Conservation (phyloP, 805 yeast genomes). For the Lachancea waltii region DNA sequence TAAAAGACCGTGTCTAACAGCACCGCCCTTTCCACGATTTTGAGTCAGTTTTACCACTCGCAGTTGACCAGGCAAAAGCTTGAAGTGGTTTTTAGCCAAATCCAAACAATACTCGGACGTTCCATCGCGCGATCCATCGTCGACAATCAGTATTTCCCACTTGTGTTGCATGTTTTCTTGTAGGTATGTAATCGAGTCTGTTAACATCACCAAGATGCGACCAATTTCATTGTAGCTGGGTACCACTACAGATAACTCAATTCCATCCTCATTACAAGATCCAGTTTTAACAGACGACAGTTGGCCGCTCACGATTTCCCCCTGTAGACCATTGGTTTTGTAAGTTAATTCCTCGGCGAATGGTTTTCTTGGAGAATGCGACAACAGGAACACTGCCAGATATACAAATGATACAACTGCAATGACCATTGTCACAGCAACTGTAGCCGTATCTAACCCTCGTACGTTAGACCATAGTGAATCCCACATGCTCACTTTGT, state of each 20-base stretch:
- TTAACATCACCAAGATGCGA: slow-evolving; percentile 65
- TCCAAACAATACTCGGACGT: slow-evolving; percentile 66
- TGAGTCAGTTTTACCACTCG: slow-evolving; percentile 62
- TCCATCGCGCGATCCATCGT: slow-evolving; percentile 85
- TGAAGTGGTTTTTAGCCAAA: slow-evolving; percentile 42
- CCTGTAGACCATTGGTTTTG: slow-evolving; percentile 40
- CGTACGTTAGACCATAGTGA: slow-evolving; percentile 6
- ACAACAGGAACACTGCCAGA: slow-evolving; percentile 39
- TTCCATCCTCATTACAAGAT: slow-evolving; percentile 26
- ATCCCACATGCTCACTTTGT: slow-evolving; percentile 1
- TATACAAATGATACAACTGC: slow-evolving; percentile 31
- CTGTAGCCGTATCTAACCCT: slow-evolving; percentile 11
- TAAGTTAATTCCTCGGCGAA: slow-evolving; percentile 47
- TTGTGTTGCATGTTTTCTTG: slow-evolving; percentile 29
- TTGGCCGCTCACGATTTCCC: slow-evolving; percentile 26
- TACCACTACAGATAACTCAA: slow-evolving; percentile 68
- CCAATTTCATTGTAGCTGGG: slow-evolving; percentile 90
- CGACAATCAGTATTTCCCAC: slow-evolving; percentile 74
- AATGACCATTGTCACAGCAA: slow-evolving; percentile 10
- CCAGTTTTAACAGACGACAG: slow-evolving; percentile 19
- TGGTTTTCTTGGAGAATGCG: slow-evolving; percentile 60
- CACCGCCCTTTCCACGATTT: slow-evolving; percentile 95
- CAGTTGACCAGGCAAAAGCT: slow-evolving; percentile 50
- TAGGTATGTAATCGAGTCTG: slow-evolving; percentile 58
- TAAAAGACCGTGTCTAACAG: slow-evolving; percentile 88